Evolutionary conservation across 495 filamentous ascomycete genomes (phyloP), one percentile per base, ranked within the genome.

Genomic region (Emericellopsis terricola): DNA sequence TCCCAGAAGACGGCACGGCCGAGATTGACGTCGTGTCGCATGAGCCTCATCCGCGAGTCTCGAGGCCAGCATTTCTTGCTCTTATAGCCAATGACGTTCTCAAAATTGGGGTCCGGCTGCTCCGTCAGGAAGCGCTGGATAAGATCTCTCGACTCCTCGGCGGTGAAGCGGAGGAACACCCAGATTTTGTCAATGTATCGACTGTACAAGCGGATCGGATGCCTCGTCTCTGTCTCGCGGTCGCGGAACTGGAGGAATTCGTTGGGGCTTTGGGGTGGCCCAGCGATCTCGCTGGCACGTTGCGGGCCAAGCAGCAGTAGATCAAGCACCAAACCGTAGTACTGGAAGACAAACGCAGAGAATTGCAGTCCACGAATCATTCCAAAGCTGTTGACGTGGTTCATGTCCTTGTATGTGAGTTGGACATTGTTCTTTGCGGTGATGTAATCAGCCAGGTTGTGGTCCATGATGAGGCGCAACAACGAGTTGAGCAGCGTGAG

Each of bases 31-130:
- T 99, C 91, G 53, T 99, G 91, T 42, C 91, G 75, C 91, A 99
- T 99, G 43, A 99, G 57, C 17, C 91, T 74, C 91, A 99, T 99
- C 17, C 91, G 69, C 8, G 84, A 93, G 50, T 99, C 91, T 34
- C 91, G 73, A 13, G 91, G 91, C 91, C 91, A 99, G 56, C 91
- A 99, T 54, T 96, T 99, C 65, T 96, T 99, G 56, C 93, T 99
- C 57, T 81, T 79, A 56, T 96, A 99, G 0, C 89, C 89, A 42
- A 99, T 94, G 28, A 96, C 91, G 45, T 99, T 99, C 57, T 96
- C 91, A 39, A 99, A 99, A 52, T 99, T 99, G 3, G 91, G 91
- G 57, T 99, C 91, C 0, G 91, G 91, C 44, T 96, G 87, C 51
- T 96, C 91, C 2, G 91, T 99, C 41, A 99, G 60, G 68, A 96